Evolutionary conservation across 2,329 filamentous ascomycete genomes (phyloP).

Genomic region (Claviceps pazoutovae): DNA sequence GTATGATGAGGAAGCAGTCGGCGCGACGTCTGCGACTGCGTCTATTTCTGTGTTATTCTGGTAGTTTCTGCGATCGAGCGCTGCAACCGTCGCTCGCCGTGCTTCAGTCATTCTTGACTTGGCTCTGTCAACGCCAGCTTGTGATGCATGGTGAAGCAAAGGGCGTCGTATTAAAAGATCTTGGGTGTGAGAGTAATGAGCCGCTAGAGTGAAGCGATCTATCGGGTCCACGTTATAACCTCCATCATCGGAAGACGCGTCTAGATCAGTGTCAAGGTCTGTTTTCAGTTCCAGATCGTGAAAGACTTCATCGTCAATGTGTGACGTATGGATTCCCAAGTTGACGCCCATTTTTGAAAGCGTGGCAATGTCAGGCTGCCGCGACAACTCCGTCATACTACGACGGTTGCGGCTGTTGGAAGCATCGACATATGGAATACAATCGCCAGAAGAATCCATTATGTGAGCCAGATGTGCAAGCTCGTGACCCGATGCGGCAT

Average conservation of each 20-base stretch:
- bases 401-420: slow-evolving; percentile 20
- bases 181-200: slow-evolving; percentile 6
- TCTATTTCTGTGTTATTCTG: slow-evolving; percentile 2
- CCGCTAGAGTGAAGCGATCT: slow-evolving; percentile 17
- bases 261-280: slow-evolving; percentile 19
- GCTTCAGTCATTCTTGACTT: not conserved
- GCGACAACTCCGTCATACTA: slow-evolving; percentile 47
- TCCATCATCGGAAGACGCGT: slow-evolving; percentile 17
- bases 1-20: slow-evolving; percentile 15
- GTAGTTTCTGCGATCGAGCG: slow-evolving; percentile 8
- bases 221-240: slow-evolving; percentile 12
- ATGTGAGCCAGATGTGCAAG: slow-evolving; percentile 29
- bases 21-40: not conserved
- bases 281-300: slow-evolving; percentile 22
- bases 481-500: slow-evolving; percentile 28
- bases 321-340: slow-evolving; percentile 64
- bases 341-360: slow-evolving; percentile 47
- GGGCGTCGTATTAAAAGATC: slow-evolving; percentile 10
- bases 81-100: slow-evolving; percentile 8
- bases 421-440: slow-evolving; percentile 26
- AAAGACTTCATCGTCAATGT: slow-evolving; percentile 49
- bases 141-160: slow-evolving; percentile 7
- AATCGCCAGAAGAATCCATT: slow-evolving; percentile 29
- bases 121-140: not conserved
- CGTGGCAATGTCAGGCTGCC: slow-evolving; percentile 39